Conservation (phyloP, 2,329 filamentous ascomycete species). For the Ceratocystis papillata region DNA sequence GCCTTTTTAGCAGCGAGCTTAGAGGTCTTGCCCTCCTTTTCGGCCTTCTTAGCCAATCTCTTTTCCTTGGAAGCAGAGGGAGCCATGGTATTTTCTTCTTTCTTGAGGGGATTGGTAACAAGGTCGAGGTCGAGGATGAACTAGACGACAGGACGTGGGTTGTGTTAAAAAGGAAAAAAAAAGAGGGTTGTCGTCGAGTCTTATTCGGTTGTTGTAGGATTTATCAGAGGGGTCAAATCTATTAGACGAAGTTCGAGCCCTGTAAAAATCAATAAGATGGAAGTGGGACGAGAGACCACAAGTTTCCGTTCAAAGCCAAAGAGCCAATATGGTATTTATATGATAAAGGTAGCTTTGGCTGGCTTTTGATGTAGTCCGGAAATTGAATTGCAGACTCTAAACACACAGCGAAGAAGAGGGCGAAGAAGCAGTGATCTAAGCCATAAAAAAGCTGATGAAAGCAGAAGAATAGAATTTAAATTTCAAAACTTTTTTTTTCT, state of each 20-base stretch:
- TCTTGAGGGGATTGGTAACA: slow-evolving; percentile 24
- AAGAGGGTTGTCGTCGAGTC: slow-evolving; percentile 16
- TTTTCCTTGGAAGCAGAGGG: slow-evolving; percentile 61
- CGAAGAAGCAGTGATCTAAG: slow-evolving; percentile 15
- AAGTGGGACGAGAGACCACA: slow-evolving; percentile 19
- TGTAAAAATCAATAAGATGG: slow-evolving; percentile 14
- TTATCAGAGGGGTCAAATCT: slow-evolving; percentile 20
- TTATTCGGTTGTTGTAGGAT: slow-evolving; percentile 8
- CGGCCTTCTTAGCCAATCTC: slow-evolving; percentile 60
- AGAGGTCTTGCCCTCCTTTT: slow-evolving; percentile 65
- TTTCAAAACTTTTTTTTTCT: not conserved
- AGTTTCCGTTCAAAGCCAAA: slow-evolving; percentile 7
- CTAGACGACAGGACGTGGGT: slow-evolving; percentile 24
- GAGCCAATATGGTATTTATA: too few relatives aligned
- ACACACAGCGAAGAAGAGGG: not conserved
- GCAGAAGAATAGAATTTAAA: slow-evolving; percentile 1
- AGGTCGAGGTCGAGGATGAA: slow-evolving; percentile 13
- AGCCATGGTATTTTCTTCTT: slow-evolving; percentile 39
- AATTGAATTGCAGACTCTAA: slow-evolving; percentile 13
- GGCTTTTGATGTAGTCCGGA: not conserved
- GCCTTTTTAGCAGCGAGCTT: slow-evolving; percentile 54
- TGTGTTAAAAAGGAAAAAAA: slow-evolving; percentile 23
- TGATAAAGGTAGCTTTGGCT: not conserved
- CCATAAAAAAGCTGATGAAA: slow-evolving; percentile 11
- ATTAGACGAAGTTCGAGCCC: slow-evolving; percentile 22